Evolutionary conservation across 768 basidiomycete genomes (phyloP).

Genomic region (Leccinellum rugosiceps): DNA sequence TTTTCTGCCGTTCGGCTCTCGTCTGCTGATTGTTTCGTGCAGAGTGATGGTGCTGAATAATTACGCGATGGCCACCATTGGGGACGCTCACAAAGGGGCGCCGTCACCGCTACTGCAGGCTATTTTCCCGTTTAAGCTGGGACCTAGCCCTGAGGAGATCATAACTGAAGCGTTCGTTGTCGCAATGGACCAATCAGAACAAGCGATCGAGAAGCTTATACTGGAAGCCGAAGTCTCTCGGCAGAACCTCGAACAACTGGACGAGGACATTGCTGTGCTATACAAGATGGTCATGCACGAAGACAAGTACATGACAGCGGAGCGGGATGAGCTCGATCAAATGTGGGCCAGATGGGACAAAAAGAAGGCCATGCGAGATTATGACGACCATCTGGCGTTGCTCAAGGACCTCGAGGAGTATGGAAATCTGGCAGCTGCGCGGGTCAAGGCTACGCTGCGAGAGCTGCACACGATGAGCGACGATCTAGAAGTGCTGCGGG

Average conservation of each 20-base stretch:
- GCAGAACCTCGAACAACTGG: constrained; percentile 56
- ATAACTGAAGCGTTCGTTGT: constrained; percentile 54
- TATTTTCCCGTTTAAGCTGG: constrained; percentile 40
- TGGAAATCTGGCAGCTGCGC: constrained; percentile 57
- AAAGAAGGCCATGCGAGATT: constrained; percentile 42
- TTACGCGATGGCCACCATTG: constrained; percentile 61
- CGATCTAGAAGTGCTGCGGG: constrained; percentile 75
- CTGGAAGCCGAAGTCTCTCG: constrained; percentile 64
- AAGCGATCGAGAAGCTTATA: constrained; percentile 51
- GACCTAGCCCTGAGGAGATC: constrained; percentile 39
- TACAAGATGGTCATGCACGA: constrained; percentile 63
- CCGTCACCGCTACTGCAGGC: constrained; percentile 31
- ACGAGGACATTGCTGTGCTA: constrained; percentile 53
- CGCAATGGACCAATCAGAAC: constrained; percentile 59
- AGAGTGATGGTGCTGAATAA: constrained; percentile 76
- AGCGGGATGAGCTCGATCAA: constrained; percentile 50
- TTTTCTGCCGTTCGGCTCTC: not conserved
- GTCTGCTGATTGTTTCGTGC: constrained; percentile 1
- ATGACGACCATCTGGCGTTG: constrained; percentile 49
- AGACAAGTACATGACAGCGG: constrained; percentile 41
- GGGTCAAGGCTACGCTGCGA: constrained; percentile 64
- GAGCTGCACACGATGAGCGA: constrained; percentile 60
- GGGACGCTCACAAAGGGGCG: constrained; percentile 29
- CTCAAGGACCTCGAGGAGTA: constrained; percentile 55
- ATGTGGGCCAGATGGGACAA: constrained; percentile 74